phyloP scores from a whole-genome alignment of 2,329 filamentous ascomycete species.

The Alternaria alternata region DNA sequence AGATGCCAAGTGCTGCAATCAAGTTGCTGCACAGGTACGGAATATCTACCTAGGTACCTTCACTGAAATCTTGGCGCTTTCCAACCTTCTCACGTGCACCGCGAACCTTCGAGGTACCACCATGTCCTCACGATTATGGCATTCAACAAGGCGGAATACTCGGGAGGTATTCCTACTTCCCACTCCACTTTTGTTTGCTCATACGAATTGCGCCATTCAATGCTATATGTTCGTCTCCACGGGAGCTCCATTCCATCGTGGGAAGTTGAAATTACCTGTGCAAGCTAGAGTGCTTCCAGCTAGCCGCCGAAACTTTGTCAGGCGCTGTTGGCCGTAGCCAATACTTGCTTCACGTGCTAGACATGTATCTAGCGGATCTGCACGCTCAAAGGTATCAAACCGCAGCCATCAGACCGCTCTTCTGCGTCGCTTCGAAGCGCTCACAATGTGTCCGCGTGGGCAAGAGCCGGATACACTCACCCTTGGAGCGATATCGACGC shows the following conservation, averaged over 20 bases:
- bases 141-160: background rate
- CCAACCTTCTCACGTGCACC: background rate
- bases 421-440: slow-evolving; percentile 1
- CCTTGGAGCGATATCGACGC: slow-evolving; percentile 13
- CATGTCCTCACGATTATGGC: background rate
- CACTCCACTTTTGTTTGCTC: background rate
- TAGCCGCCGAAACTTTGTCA: slow-evolving; percentile 22
- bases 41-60: background rate
- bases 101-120: background rate
- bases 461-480: slow-evolving; percentile 16
- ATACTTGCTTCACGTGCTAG: slow-evolving; percentile 22
- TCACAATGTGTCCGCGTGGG: slow-evolving; percentile 13
- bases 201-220: slow-evolving; percentile 5
- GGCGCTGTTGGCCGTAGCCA: slow-evolving; percentile 14
- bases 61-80: background rate
- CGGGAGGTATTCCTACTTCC: background rate
- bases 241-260: slow-evolving; percentile 1
- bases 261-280: slow-evolving; percentile 27
- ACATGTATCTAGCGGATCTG: slow-evolving; percentile 8
- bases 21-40: background rate
- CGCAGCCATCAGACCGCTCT: slow-evolving; percentile 17
- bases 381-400: slow-evolving; percentile 3
- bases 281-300: slow-evolving; percentile 17
- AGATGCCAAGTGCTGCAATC: background rate
- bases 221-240: slow-evolving; percentile 4